Evolutionary conservation across 2,329 filamentous ascomycete species (phyloP), one percentile per base, ranked within the genome.

Genomic region (Fusarium lyarnte): DNA sequence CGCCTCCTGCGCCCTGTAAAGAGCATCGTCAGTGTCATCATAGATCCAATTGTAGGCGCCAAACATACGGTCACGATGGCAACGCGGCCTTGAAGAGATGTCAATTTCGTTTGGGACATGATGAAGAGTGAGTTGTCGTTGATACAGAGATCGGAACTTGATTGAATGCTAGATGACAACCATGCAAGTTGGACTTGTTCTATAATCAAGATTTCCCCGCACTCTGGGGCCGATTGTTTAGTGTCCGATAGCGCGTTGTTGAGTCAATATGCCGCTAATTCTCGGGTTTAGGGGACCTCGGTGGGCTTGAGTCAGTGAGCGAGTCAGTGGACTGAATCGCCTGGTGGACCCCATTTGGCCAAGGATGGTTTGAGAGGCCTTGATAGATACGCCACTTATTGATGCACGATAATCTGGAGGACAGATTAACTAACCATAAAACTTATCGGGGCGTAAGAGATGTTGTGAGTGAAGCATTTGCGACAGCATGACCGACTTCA

Each of bases 21-120:
- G 47, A 51, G 11, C 1, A 19, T 35, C 3, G 47, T 51, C 8
- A 51, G 47, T 6, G 29, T 5, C 19, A 29, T 29, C 2, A 16
- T 11, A 5, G 8, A 6, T 33, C 23, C 5, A 13, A 0, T 2
- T 5, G n/a, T 3, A 3, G 0, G 6, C 3, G 0, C 5, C 0
- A 1, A 23, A 25, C 47, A 3, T 14, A 51, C 47, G 25, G 47
- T 51, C 2, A 51, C 29, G 11, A 51, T 51, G 47, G 47, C 47
- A 25, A 51, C 31, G 31, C 16, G 47, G 11, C 47, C 31, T 25
- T 51, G 47, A 5, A 51, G 16, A 23, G 31, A 51, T 13, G 29
- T 19, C 8, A 51, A 19, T 14, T 35, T 51, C 2, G 16, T 9
- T 25, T 19, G 21, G 2, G 46, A 19, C 46, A 51, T 51, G 46